Evolutionary conservation across 2,329 filamentous ascomycete species (phyloP).

Genomic region (Fusarium lateritium): DNA sequence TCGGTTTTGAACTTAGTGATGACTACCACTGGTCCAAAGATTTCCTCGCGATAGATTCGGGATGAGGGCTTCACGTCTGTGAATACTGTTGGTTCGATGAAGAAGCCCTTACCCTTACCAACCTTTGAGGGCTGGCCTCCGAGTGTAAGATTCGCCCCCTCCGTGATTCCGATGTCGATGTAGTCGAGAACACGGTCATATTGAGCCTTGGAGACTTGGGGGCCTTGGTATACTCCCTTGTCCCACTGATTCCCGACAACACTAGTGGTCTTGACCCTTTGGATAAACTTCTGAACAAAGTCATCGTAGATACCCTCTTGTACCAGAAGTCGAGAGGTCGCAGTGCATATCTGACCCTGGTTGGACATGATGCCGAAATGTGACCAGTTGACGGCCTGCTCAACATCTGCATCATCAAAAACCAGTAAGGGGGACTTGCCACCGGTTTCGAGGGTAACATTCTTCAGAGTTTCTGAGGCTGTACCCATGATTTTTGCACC

Average conservation of each 20-base stretch:
- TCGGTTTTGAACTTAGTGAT: slow-evolving; percentile 2
- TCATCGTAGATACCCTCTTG: slow-evolving; percentile 1
- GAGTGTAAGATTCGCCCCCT: neutral
- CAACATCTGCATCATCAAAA: slow-evolving; percentile 9
- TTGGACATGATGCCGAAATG: slow-evolving; percentile 10
- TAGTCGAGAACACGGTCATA: slow-evolving; percentile 5
- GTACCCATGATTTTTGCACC: slow-evolving; percentile 1
- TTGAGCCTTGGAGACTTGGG: slow-evolving; percentile 1
- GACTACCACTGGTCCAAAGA: slow-evolving; percentile 2
- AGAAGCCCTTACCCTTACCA: neutral
- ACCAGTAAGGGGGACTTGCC: slow-evolving; percentile 5
- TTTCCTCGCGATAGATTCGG: slow-evolving; percentile 5
- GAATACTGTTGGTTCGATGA: slow-evolving; percentile 4
- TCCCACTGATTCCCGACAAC: slow-evolving; percentile 2
- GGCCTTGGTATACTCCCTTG: slow-evolving; percentile 2
- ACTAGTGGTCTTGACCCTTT: neutral
- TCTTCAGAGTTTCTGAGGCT: slow-evolving; percentile 5
- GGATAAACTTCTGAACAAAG: slow-evolving; percentile 3
- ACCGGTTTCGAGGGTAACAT: slow-evolving; percentile 8
- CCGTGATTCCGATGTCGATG: slow-evolving; percentile 1
- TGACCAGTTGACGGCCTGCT: slow-evolving; percentile 1
- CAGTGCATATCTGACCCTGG: slow-evolving; percentile 6
- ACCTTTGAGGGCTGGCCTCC: neutral
- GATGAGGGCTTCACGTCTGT: neutral
- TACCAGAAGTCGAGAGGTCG: slow-evolving; percentile 5